These are phyloP conservation scores for Phlebopus sp. DNA, from an alignment of 1,284 basidiomycete genomes.

Conservation along the genomic window DNA sequence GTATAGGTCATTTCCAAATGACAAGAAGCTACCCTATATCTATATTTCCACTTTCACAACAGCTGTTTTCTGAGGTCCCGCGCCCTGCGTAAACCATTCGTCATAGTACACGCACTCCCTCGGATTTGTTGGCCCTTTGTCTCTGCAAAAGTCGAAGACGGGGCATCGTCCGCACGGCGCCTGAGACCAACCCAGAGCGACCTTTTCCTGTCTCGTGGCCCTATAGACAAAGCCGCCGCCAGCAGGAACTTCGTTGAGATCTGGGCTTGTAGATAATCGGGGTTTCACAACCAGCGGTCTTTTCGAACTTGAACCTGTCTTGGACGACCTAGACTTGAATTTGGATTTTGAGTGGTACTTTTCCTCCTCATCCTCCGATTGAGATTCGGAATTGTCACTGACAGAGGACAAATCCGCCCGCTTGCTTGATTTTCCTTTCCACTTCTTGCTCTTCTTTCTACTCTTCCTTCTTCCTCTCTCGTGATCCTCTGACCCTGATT, in stretches of 20 bases:
- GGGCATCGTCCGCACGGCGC: conserved; percentile 53
- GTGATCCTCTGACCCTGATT: conserved; percentile 11
- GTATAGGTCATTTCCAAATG: not conserved
- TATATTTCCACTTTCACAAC: conserved; percentile 24
- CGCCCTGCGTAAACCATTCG: conserved; percentile 40
- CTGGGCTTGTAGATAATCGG: conserved; percentile 19
- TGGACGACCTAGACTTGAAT: conserved; percentile 14
- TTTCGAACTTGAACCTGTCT: conserved; percentile 14
- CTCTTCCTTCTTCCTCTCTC: conserved; percentile 12
- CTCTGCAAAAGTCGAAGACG: conserved; percentile 50
- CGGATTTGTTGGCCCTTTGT: conserved; percentile 54
- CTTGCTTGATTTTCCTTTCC: conserved; percentile 25
- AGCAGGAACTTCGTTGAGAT: conserved; percentile 15
- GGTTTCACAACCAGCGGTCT: conserved; percentile 11
- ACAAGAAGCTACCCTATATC: conserved; percentile 2
- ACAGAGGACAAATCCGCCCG: conserved; percentile 14
- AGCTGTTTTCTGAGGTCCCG: conserved; percentile 12
- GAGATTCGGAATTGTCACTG: conserved; percentile 12
- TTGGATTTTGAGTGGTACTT: conserved; percentile 20
- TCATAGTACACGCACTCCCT: conserved; percentile 48
- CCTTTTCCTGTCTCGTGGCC: conserved; percentile 42
- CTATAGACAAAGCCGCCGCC: conserved; percentile 42
- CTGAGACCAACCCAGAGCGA: conserved; percentile 46
- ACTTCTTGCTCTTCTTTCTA: conserved; percentile 14
- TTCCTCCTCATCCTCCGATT: conserved; percentile 16